phyloP scores from a whole-genome alignment of 768 basidiomycete species.

The Pleurotus djamor region DNA sequence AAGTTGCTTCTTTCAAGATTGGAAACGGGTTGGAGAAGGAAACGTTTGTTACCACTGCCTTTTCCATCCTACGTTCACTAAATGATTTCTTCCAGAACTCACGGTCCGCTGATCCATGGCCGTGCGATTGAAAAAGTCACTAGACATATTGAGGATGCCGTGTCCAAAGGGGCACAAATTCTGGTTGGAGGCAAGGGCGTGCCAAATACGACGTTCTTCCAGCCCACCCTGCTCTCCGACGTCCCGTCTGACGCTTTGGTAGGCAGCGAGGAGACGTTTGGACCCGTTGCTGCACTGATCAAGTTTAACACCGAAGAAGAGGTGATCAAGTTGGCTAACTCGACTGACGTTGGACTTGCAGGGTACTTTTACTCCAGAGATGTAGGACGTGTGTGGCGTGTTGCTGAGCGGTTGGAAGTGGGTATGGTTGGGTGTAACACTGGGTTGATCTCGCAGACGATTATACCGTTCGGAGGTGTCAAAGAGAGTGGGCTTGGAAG shows the following conservation, averaged over 20 bases:
- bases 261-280: constrained; percentile 91
- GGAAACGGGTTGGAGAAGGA: constrained; percentile 83
- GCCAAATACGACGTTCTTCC: constrained; percentile 65
- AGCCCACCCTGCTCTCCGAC: constrained; percentile 87
- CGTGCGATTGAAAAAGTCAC: constrained; percentile 85
- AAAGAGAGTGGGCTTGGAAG: constrained; percentile 88
- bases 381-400: constrained; percentile 87
- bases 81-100: constrained; percentile 55
- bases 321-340: constrained; percentile 83
- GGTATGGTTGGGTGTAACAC: constrained; percentile 91
- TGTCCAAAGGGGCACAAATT: constrained; percentile 81
- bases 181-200: constrained; percentile 84
- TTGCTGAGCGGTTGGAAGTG: constrained; percentile 92
- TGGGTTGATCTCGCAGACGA: constrained; percentile 74
- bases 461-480: constrained; percentile 87
- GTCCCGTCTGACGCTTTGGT: constrained; percentile 69
- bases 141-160: constrained; percentile 85
- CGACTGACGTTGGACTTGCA: constrained; percentile 80
- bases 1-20: constrained; percentile 80
- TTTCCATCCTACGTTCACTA: not conserved
- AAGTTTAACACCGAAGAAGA: constrained; percentile 95
- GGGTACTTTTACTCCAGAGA: constrained; percentile 92
- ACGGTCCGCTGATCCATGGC: constrained; percentile 91
- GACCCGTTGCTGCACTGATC: constrained; percentile 83
- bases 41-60: constrained; percentile 45